phyloP scores from a whole-genome alignment of 73 alveolate species.

The Paramecium sexaurelia region DNA sequence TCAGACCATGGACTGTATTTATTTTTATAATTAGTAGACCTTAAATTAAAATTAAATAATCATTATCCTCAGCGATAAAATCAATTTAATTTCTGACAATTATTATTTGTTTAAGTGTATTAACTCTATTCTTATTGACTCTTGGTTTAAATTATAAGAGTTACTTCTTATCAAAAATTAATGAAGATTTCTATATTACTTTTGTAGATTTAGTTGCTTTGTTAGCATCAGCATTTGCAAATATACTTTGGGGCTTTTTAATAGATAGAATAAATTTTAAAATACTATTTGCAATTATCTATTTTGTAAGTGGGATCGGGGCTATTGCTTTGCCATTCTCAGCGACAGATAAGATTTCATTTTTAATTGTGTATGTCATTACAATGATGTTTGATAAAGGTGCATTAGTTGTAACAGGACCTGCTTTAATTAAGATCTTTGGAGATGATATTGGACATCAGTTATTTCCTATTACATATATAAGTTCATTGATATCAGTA shows the following conservation, averaged over 20 bases:
- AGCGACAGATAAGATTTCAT: not conserved
- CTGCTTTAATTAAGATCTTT: slow-evolving; percentile 17
- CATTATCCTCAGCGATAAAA: not conserved
- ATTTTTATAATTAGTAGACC: not conserved
- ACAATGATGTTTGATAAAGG: slow-evolving; percentile 50
- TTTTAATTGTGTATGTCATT: not conserved
- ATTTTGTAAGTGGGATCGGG: slow-evolving; percentile 7
- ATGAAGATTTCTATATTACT: slow-evolving; percentile 28
- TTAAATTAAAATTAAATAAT: not conserved
- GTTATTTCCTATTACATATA: slow-evolving; percentile 39
- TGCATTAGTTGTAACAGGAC: slow-evolving; percentile 29
- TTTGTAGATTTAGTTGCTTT: slow-evolving; percentile 49
- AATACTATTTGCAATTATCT: not conserved
- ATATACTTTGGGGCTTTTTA: slow-evolving; percentile 28
- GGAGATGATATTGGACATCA: slow-evolving; percentile 54
- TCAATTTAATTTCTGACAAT: not conserved
- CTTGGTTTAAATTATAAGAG: slow-evolving; percentile 39
- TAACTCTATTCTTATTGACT: slow-evolving; percentile 8
- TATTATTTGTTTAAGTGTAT: not conserved
- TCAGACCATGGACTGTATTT: slow-evolving; percentile 27
- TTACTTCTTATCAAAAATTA: slow-evolving; percentile 17
- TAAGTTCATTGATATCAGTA: not conserved
- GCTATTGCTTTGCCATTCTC: slow-evolving; percentile 9
- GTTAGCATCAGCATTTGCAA: not conserved
- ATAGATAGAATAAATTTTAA: slow-evolving; percentile 10